Base-by-base conservation (phyloP, 257 asterid genomes). In the Linaria vulgaris region DNA sequence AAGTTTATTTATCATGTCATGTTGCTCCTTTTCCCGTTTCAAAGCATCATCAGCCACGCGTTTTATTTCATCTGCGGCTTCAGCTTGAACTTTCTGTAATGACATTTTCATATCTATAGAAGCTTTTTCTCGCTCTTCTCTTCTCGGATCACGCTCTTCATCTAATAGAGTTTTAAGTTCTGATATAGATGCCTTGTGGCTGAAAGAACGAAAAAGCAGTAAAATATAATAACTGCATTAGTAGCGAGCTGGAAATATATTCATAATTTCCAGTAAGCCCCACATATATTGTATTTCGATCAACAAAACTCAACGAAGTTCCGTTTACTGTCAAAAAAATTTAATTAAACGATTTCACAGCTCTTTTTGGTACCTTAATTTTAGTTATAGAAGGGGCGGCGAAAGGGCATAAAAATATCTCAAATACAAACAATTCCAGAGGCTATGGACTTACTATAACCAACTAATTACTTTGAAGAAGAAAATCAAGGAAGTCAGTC, bases 61-160 rank as follows among this genome's bases (percentile, higher is more conserved):
- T 61, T 70, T 74, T 59, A 85, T 53, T 81, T 92, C 97, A 82
- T 85, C 87, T 54, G 78, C 79, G 1, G 96, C 90, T 85, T 89
- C 96, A 30, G 88, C 94, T 72, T 87, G 97, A 66, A 84, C 83
- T 70, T 85, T 85, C 68, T 83, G 96, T 66, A 84, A 55, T 46
- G 96, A 82, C 75, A 73, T 61, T 79, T 85, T 89, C 81, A 87
- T 43, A 76, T 89, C 87, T 37, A 66, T 67, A 30, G 79, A 71
- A 75, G 96, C 96, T 71, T 87, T 94, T 66, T 89, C 96, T 25
- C 95, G 81, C 73, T 94, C 99, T 63, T 85, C 90, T 78, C 84
- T 85, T 78, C 96, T 89, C 75, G 82, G 97, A 45, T 87, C 95
- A 67, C 96, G 95, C 76, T 94, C 99, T 79, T 94, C 97, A 49